phyloP scores from a whole-genome alignment of 352 stramenopile genomes.

The Globisporangium cylindrosporum region DNA sequence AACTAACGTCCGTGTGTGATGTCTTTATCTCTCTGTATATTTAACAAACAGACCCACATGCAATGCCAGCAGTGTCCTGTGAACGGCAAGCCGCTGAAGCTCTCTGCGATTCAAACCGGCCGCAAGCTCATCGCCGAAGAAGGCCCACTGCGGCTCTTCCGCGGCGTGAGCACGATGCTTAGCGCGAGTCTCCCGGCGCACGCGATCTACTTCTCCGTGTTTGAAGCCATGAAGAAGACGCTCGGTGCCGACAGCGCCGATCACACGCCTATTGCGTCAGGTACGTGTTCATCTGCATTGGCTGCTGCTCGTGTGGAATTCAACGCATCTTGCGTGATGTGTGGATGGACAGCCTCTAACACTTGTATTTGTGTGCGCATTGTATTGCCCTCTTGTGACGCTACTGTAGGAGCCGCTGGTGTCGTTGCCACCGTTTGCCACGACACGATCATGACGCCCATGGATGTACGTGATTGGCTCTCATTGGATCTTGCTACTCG shows the following conservation, averaged over 20 bases:
- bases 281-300: slow-evolving; percentile 17
- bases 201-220: slow-evolving; percentile 92
- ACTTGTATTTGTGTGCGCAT: not conserved
- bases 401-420: slow-evolving; percentile 69
- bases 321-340: not conserved
- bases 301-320: not conserved
- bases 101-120: slow-evolving; percentile 63
- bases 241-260: slow-evolving; percentile 70
- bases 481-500: too few species aligned
- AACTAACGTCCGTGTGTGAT: not conserved
- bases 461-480: slow-evolving; percentile 80
- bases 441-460: slow-evolving; percentile 98
- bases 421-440: slow-evolving; percentile 95
- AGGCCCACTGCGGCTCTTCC: slow-evolving; percentile 89
- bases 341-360: not conserved
- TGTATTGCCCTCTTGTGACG: not conserved
- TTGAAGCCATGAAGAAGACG: slow-evolving; percentile 86
- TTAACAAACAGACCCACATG: slow-evolving; percentile 91
- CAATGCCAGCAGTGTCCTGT: slow-evolving; percentile 87
- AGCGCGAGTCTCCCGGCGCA: slow-evolving; percentile 97
- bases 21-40: not conserved
- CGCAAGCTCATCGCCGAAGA: slow-evolving; percentile 63
- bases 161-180: slow-evolving; percentile 97
- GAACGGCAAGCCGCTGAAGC: slow-evolving; percentile 53
- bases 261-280: slow-evolving; percentile 69